A percentile compares a stretch with the other conserved stretches of the same genome.
phyloP scores from a whole-genome alignment of 192 early-diverging fungal species.

The Dissophora ornata region DNA sequence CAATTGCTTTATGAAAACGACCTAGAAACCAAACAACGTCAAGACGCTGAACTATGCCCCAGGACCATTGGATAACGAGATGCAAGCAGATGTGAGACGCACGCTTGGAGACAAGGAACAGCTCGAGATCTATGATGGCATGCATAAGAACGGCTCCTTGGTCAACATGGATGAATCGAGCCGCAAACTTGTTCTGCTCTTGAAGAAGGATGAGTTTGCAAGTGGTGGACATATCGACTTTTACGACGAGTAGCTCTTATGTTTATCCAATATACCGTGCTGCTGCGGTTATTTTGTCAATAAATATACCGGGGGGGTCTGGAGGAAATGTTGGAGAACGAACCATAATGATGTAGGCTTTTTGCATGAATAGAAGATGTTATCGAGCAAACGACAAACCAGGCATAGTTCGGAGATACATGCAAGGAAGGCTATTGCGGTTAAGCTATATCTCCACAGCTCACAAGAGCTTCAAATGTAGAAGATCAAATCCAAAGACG shows the following conservation, averaged over 20 bases:
- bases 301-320: too few species aligned
- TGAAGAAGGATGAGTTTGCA: conserved; percentile 66
- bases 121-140: conserved; percentile 65
- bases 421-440: too few species aligned
- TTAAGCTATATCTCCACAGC: too few species aligned
- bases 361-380: too few species aligned
- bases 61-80: conserved; percentile 86
- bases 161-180: conserved; percentile 77
- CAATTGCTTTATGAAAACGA: not conserved
- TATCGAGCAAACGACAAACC: too few species aligned
- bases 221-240: conserved; percentile 79
- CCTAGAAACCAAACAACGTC: conserved; percentile 54
- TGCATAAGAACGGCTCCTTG: conserved; percentile 66
- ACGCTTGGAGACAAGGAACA: conserved; percentile 76
- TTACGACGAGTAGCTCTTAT: conserved; percentile 61
- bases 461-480: too few species aligned
- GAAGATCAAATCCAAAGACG: too few species aligned
- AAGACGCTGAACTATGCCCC: conserved; percentile 88
- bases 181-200: conserved; percentile 65
- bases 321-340: too few species aligned
- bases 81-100: conserved; percentile 80
- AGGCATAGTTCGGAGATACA: too few species aligned
- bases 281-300: too few species aligned
- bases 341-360: too few species aligned
- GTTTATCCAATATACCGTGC: too few species aligned